Base-by-base conservation (phyloP, 306 rosid species). In the Corylus heterophylla region DNA sequence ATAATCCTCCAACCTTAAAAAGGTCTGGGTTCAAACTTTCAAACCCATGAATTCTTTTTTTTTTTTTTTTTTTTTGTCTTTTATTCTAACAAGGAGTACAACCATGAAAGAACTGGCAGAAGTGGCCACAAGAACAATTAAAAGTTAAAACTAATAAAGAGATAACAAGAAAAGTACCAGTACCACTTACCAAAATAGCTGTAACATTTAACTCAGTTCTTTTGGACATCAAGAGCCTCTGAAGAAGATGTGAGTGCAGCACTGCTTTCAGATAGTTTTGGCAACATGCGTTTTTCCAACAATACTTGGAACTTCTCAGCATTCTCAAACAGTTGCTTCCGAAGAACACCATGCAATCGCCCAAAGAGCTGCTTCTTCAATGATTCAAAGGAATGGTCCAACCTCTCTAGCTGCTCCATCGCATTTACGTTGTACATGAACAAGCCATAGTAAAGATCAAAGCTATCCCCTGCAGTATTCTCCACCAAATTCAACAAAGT, bases 381-480 rank as follows among this genome's bases (percentile, higher is more conserved):
- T 69, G 89, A 81, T 87, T 88, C 90, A 80, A 90, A 87, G 71
- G 90, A 92, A 79, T 76, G 62, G 81, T 90, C 92, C 75, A 92
- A 76, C 80, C 84, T 86, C 83, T 90, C 83, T 42, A 92, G 89
- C 76, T 90, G 91, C 63, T 94, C 94, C 94, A 90, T 89, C 14
- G 98, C 96, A 87, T 92, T 94, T 54, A 80, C 52, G 74, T 94
- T 94, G 79, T 90, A 90, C 97, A 94, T 79, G 89, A 92, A 94
- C 86, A 94, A 83, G 39, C 98, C 97, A 81, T 92, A 92, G 86
- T 92, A 94, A 44, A 94, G 90, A 74, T 92, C 94, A 78, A 94
- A 94, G 85, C 98, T 94, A 84, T 94, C 97, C 12, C 94, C 94
- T 13, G 92, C 87, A 42, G 98, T 92, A 83, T 92, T 94, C 74